Conservation (phyloP, 169 alveolate species). For the Ichthyophthirius multifiliis region DNA sequence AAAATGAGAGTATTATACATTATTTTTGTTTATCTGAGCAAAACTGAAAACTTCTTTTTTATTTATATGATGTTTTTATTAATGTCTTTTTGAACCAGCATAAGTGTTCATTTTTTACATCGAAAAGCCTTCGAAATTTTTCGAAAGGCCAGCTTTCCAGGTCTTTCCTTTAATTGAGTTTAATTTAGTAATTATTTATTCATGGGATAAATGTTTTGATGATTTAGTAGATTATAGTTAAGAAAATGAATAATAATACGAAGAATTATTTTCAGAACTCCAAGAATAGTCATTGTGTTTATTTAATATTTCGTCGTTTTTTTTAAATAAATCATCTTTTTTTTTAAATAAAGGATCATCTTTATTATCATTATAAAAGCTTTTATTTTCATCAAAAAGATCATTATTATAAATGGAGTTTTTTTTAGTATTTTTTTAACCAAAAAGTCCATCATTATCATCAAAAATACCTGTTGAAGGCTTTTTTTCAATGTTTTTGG, state of each 20-base stretch:
- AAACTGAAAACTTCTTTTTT: not conserved
- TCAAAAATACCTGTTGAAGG: no score
- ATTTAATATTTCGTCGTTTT: not conserved
- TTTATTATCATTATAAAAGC: not conserved
- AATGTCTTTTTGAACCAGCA: slow-evolving; percentile 11
- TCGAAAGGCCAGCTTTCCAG: slow-evolving; percentile 26
- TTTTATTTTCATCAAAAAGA: no score
- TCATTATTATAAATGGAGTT: no score
- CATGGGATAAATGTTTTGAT: not conserved
- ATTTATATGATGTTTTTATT: not conserved
- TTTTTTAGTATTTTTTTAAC: no score
- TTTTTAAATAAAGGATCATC: not conserved
- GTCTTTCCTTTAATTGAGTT: slow-evolving; percentile 3
- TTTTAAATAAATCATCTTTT: slow-evolving; percentile 28
- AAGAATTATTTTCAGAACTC: no score
- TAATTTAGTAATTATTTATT: not conserved
- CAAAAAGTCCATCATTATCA: no score
- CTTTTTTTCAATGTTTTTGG: no score
- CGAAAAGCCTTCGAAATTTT: not conserved
- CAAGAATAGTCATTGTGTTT: no score
- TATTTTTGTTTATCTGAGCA: slow-evolving; percentile 19
- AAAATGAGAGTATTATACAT: not conserved
- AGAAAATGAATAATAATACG: no score
- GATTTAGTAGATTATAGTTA: no score
- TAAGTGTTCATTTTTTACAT: slow-evolving; percentile 7